Evolutionary conservation across 495 filamentous ascomycete species (phyloP), one percentile per base, ranked within the genome.

Genomic region (Coniosporium apollinis): DNA sequence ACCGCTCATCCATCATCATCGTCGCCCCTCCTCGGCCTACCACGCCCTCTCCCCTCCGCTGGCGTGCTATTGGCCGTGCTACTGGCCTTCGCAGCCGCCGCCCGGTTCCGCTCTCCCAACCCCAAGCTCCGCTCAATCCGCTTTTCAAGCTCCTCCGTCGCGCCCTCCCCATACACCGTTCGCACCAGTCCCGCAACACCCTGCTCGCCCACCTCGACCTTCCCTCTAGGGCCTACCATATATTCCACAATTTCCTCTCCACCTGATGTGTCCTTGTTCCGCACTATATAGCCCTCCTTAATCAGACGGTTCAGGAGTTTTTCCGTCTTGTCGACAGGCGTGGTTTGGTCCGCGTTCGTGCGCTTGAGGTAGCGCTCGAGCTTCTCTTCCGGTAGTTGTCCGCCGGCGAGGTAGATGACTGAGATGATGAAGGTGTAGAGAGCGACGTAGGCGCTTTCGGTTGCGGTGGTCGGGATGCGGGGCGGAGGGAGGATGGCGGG

Each of bases 271-370:
- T 68, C 65, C 31, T 69, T 65, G n/a, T 73, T 65, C 38, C 70
- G 79, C 18, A 80, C 61, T 1, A 97, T 56, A 48, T 96, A 97
- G 0, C 81, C 81, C 28, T 96, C 82, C 40, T 67, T 79, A 30
- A 72, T 61, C 57, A 96, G 76, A 28, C 73, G 69, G 40, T 74
- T 65, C 6, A 97, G 57, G 4, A 86, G 54, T 19, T 72, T 67
- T 16, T 89, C 82, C 8, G 81, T 93, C 34, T 72, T 76, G 16
- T 30, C 22, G 36, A 79, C 50, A 1, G 80, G 75, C 24, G 82
- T 81, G 44, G 77, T 76, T 13, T 74, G 58, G 14, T 82, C 73
- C 5, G 76, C 71, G 46, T 93, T 91, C 39, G 81, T 65, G 11
- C 86, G 70, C 19, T 60, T 58, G 10, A 97, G 64, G 47, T 82